phyloP scores from a whole-genome alignment of 306 rosid species.

The Casuarina cunninghamiana region DNA sequence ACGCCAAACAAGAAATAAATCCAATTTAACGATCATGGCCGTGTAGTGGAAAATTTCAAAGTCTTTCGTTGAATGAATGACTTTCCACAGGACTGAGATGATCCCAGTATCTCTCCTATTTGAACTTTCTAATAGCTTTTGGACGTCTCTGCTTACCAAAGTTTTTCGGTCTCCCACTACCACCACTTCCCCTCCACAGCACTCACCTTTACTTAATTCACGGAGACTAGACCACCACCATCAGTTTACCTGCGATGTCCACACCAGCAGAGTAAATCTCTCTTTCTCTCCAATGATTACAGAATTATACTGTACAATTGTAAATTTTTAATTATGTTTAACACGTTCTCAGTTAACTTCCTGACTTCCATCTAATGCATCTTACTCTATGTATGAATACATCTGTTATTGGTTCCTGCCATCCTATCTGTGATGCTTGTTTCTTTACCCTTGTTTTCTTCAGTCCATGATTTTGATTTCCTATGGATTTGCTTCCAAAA shows the following conservation, averaged over 20 bases:
- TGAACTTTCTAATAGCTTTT: too few species aligned
- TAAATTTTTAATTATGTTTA: background rate
- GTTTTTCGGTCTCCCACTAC: background rate
- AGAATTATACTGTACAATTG: background rate
- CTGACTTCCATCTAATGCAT: background rate
- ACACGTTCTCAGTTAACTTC: too few species aligned
- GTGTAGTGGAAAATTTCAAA: too few species aligned
- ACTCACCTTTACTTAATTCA: too few species aligned
- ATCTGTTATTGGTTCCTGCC: too few species aligned
- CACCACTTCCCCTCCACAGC: too few species aligned
- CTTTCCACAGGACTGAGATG: too few species aligned
- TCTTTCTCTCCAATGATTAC: conserved; percentile 6
- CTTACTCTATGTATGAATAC: background rate
- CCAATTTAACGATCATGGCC: too few species aligned
- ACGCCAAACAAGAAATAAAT: too few species aligned
- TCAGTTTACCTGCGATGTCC: conserved; percentile 43
- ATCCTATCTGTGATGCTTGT: background rate
- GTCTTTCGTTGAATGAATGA: too few species aligned
- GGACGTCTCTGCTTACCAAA: too few species aligned
- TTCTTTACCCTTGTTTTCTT: background rate
- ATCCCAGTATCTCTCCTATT: too few species aligned
- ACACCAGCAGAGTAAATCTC: conserved; percentile 69
- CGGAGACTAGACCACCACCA: conserved; percentile 6
- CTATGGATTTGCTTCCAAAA: background rate
- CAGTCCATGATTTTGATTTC: background rate